Conservation (phyloP, 2,329 filamentous ascomycete genomes). For the Sphaerulina populicola region DNA sequence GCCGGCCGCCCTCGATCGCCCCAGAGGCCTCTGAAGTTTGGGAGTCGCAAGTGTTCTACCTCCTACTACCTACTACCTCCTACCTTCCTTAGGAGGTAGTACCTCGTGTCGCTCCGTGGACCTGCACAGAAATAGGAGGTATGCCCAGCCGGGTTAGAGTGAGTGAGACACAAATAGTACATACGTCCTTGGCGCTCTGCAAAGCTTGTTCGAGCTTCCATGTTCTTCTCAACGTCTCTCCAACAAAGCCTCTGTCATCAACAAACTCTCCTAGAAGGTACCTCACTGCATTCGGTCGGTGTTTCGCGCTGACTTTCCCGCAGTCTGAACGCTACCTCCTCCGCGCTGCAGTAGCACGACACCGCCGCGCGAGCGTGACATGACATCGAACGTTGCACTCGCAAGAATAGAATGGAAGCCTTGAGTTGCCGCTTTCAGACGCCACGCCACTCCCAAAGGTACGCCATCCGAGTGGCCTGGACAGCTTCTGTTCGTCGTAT, state of each 20-base stretch:
- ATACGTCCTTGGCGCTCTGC: background rate
- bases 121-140: background rate
- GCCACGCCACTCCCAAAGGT: background rate
- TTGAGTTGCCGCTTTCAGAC: background rate
- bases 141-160: background rate
- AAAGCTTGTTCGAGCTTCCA: background rate
- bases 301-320: no score
- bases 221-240: background rate
- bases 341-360: background rate
- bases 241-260: background rate
- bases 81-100: no score
- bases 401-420: slow-evolving; percentile 1
- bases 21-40: no score
- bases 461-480: background rate
- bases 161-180: background rate
- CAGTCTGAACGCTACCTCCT: background rate
- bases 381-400: background rate
- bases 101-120: background rate
- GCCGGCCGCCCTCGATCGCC: no score
- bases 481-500: background rate
- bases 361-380: background rate
- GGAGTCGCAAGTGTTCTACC: background rate
- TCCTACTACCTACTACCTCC: no score
- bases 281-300: background rate
- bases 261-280: background rate